phyloP scores from a whole-genome alignment of 2,329 filamentous ascomycete genomes.

The Xylaria hypoxylon region DNA sequence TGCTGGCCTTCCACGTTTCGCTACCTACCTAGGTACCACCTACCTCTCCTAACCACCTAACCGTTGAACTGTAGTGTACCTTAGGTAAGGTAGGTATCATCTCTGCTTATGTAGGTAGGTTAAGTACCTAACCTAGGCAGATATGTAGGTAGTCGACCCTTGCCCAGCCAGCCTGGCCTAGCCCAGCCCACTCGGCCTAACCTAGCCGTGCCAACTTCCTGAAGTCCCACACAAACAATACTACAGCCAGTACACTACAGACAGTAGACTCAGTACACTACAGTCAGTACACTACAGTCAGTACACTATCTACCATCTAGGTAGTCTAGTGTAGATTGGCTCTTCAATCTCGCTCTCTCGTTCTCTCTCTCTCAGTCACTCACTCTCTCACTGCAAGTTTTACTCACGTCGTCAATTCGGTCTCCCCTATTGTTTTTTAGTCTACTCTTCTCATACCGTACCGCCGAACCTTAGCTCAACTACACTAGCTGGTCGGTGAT shows the following conservation, averaged over 20 bases:
- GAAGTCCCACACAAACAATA: slow-evolving; percentile 29
- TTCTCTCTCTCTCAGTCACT: too few relatives aligned
- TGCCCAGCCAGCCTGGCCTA: slow-evolving; percentile 6
- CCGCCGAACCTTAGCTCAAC: slow-evolving; percentile 21
- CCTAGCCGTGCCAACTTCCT: slow-evolving; percentile 30
- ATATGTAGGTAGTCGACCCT: background rate
- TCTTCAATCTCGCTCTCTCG: slow-evolving; percentile 22
- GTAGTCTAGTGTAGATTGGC: background rate
- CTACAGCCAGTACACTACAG: too few relatives aligned
- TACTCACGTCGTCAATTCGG: slow-evolving; percentile 2
- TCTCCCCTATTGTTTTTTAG: slow-evolving; percentile 34
- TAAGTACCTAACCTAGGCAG: background rate
- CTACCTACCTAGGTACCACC: too few relatives aligned
- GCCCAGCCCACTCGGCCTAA: background rate
- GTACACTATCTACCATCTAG: too few relatives aligned
- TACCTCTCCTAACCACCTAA: too few relatives aligned
- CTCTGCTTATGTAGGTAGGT: too few relatives aligned
- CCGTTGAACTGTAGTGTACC: too few relatives aligned
- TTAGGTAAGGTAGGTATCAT: too few relatives aligned
- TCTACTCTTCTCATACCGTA: slow-evolving; percentile 14
- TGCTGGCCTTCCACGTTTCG: too few relatives aligned
- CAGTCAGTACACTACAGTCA: too few relatives aligned
- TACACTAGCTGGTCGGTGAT: slow-evolving; percentile 23
- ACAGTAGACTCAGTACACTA: too few relatives aligned
- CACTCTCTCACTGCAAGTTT: background rate